Conservation (phyloP, 768 basidiomycete species). For the Chalciporus chontae region DNA sequence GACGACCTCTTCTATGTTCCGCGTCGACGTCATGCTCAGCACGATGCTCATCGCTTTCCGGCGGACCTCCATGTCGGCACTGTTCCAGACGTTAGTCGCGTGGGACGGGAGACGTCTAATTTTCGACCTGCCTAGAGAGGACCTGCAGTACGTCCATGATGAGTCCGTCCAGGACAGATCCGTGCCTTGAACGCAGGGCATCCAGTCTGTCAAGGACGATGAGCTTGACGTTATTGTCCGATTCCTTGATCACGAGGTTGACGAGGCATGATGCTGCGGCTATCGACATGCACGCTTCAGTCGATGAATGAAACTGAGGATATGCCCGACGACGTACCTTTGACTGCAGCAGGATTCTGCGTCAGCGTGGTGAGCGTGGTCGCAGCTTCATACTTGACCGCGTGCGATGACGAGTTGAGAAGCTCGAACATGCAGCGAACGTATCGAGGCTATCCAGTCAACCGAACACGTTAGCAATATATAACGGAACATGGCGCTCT, state of each 20-base stretch:
- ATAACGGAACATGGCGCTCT: background rate
- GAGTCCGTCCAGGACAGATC: constrained; percentile 81
- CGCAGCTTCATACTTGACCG: constrained; percentile 97
- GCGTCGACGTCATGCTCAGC: constrained; percentile 86
- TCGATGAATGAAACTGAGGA: background rate
- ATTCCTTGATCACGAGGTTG: constrained; percentile 88
- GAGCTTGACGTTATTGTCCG: constrained; percentile 98
- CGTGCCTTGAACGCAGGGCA: constrained; percentile 76
- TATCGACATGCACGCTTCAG: constrained; percentile 27
- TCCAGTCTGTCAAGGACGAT: constrained; percentile 95
- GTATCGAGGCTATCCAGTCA: constrained; percentile 69
- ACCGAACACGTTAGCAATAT: constrained; percentile 3
- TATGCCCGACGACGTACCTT: constrained; percentile 50
- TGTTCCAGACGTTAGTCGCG: constrained; percentile 24
- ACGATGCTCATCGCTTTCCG: constrained; percentile 89
- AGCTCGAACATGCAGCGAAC: constrained; percentile 93
- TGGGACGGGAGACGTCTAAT: background rate
- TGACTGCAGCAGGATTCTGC: constrained; percentile 93
- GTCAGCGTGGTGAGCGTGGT: constrained; percentile 91
- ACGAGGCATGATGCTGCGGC: constrained; percentile 89
- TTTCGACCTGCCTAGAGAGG: constrained; percentile 58
- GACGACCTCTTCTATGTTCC: constrained; percentile 96
- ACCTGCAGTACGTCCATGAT: constrained; percentile 97
- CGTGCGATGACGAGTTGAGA: constrained; percentile 82
- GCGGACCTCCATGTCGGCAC: constrained; percentile 95